Conservation (phyloP, 129 eudicot species). For the Helianthus annuus region HanXRQr2.0-SUNRISE NC_035445.2:121092457-121092956, state of each 20-base stretch:
- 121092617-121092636: no score
- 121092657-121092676: not conserved
- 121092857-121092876: conserved; percentile 91
- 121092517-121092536: no score
- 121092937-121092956: conserved; percentile 41
- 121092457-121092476: no score
- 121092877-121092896: conserved; percentile 94
- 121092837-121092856: conserved; percentile 94
- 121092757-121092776: conserved; percentile 69
- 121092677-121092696: conserved; percentile 64
- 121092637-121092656: not conserved
- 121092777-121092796: conserved; percentile 51
- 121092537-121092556: no score
- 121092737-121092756: conserved; percentile 59
- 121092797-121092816: conserved; percentile 79
- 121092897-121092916: conserved; percentile 61
- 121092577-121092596: no score
- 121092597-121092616: no score
- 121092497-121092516: no score
- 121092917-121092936: conserved; percentile 62
- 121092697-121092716: conserved; percentile 47
- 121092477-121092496: no score
- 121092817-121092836: conserved; percentile 85
- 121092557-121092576: no score
- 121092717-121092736: conserved; percentile 68